These are phyloP conservation scores for Trametes versicolor DNA, from an alignment of 1,284 basidiomycete species.

Conservation along the genomic window DNA sequence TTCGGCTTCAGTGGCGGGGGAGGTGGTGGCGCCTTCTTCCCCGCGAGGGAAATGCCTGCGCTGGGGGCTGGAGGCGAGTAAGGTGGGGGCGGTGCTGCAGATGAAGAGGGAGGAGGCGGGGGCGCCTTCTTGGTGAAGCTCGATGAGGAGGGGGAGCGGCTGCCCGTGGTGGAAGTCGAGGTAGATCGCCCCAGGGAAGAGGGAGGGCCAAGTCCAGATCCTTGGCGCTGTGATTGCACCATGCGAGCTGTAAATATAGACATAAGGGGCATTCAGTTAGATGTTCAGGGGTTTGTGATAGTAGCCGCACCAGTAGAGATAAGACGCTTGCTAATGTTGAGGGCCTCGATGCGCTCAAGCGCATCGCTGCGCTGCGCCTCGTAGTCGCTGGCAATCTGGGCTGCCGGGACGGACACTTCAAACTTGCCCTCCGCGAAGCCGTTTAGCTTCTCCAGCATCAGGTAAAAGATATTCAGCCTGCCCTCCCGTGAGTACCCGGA, in stretches of 20 bases:
- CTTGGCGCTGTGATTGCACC: constrained; percentile 61
- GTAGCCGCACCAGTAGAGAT: constrained; percentile 79
- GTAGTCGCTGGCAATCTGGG: constrained; percentile 84
- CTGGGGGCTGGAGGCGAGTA: constrained; percentile 58
- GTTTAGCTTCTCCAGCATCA: constrained; percentile 93
- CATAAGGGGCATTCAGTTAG: constrained; percentile 17
- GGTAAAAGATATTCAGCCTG: constrained; percentile 93
- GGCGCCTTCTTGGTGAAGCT: constrained; percentile 53
- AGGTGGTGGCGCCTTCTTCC: constrained; percentile 84
- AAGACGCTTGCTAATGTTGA: constrained; percentile 84
- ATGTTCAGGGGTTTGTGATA: constrained; percentile 9
- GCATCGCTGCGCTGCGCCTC: constrained; percentile 84
- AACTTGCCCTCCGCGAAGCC: constrained; percentile 89
- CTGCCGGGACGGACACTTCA: constrained; percentile 71
- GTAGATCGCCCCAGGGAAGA: constrained; percentile 51
- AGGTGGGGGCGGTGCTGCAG: constrained; percentile 64
- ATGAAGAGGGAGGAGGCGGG: constrained; percentile 51
- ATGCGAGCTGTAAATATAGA: constrained; percentile 61
- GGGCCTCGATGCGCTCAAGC: constrained; percentile 77
- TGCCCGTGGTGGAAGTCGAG: constrained; percentile 54
- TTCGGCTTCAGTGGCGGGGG: constrained; percentile 88
- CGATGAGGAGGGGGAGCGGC: constrained; percentile 51
- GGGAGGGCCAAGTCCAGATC: constrained; percentile 34
- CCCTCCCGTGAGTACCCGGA: not conserved
- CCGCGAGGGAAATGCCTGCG: constrained; percentile 46